Base-by-base conservation (phyloP, 108 stramenopile species). In the Chaetoceros tenuissimus region DNA sequence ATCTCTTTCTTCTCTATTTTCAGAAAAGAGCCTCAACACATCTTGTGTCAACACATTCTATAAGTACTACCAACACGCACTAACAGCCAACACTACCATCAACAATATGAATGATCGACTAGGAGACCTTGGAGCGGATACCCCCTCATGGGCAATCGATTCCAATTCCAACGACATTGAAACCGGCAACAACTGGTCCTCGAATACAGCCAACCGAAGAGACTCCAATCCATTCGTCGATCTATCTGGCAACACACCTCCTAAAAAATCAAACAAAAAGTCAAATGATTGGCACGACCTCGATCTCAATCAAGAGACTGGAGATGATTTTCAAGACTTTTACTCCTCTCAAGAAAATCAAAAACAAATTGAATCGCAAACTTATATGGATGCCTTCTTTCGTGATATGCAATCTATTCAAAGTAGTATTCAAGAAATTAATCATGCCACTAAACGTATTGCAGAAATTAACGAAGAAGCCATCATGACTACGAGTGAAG, bases 351-450 rank as follows among this genome's bases (percentile, higher is more conserved):
- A 69, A 61, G 51, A 54, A 63, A 27, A 47, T 3, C 27, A 24
- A 43, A 30, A 22, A 17, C 52, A 31, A 3, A 45, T 57, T 48
- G 57, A 68, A 55, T 51, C 66, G 43, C 75, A 77, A 25, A 66
- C 74, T 25, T 79, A 82, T 60, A 93, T 89, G 91, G 74, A 79
- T 25, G 63, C 76, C 69, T 90, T 94, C 68, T 94, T 88, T 59
- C 56, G 75, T 8, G 85, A 87, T 45, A 82, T 94, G n/a, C 88
- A 94, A 52, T 48, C 51, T 16, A 85, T 94, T 63, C 88, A 90
- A 59, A 67, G 60, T 13, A 86, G 87, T 47, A 90, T 90, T 55
- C 82, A 84, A 7, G 67, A 67, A 21, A 74, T 94, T 31, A 61
- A 66, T 24, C 53, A 76, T 20, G 92, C 88, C 22, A 81, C 88